Conservation (phyloP, 1,139 yeast genomes). For the Sugiyamaella novakii region DNA sequence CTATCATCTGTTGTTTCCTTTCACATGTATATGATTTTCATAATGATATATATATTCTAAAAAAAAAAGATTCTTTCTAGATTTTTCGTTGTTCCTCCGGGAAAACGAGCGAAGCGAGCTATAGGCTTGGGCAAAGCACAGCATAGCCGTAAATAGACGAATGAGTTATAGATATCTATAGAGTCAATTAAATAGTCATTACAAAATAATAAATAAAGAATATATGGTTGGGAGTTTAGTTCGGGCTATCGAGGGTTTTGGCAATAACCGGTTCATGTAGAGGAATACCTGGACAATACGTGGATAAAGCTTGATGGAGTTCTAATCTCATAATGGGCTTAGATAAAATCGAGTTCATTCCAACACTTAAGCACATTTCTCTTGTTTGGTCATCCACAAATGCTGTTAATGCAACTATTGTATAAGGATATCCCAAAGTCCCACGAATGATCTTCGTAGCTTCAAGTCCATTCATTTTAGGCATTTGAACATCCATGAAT, state of each 20-base stretch:
- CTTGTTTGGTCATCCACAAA: conserved; percentile 88
- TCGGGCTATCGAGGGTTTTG: conserved; percentile 16
- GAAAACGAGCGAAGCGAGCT: neutral
- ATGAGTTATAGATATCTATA: too few species aligned
- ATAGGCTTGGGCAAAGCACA: neutral
- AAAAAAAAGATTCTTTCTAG: conserved; percentile 8
- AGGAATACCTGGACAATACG: conserved; percentile 40
- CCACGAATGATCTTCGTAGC: conserved; percentile 76
- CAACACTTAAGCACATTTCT: conserved; percentile 72
- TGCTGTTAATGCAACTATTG: conserved; percentile 92
- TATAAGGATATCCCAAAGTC: conserved; percentile 63
- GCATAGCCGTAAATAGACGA: neutral
- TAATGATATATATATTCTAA: conserved; percentile 21
- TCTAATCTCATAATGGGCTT: conserved; percentile 81
- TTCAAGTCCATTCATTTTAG: conserved; percentile 79
- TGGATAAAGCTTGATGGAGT: conserved; percentile 51
- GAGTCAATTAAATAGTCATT: neutral
- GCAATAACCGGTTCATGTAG: conserved; percentile 26
- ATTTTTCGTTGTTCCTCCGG: neutral
- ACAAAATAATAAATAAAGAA: conserved; percentile 7
- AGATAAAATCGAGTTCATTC: conserved; percentile 85
- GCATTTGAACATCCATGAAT: conserved; percentile 98
- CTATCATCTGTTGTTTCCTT: conserved; percentile 3
- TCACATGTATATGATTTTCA: conserved; percentile 17
- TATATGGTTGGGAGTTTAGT: neutral